Conservation (phyloP, 23 red algal species). For the Agarophyton chilense region DNA sequence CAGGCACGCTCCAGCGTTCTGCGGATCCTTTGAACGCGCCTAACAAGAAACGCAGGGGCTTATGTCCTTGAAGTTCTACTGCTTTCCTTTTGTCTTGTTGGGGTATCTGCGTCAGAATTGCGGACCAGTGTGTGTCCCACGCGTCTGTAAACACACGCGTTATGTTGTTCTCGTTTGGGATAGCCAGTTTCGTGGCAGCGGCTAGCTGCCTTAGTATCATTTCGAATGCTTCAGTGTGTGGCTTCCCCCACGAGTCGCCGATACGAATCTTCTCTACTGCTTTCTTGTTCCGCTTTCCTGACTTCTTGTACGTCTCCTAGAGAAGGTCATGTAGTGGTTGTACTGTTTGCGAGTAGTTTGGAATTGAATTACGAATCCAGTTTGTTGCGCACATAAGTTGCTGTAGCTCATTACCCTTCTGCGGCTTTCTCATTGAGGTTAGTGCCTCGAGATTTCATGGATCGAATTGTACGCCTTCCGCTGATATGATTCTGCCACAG, state of each 20-base stretch:
- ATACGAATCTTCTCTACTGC: neutral
- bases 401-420: constrained; percentile 14
- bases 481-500: constrained; percentile 14
- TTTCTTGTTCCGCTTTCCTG: constrained; percentile 24
- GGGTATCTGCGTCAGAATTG: constrained; percentile 12
- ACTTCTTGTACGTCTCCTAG: neutral
- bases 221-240: neutral
- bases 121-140: constrained; percentile 11
- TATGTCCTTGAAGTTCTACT: constrained; percentile 2
- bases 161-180: neutral
- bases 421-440: neutral
- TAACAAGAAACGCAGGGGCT: constrained; percentile 3
- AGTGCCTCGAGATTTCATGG: constrained; percentile 19
- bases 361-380: constrained; percentile 48
- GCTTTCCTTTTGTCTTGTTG: neutral
- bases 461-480: neutral
- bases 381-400: constrained; percentile 52
- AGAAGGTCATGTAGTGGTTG: constrained; percentile 23
- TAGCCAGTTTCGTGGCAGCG: neutral
- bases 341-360: neutral
- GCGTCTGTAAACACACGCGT: constrained; percentile 19
- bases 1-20: neutral
- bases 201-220: neutral
- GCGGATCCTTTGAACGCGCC: neutral
- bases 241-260: neutral